A percentile compares a stretch with the other conserved stretches of the same genome.
phyloP scores from a whole-genome alignment of 345 rosid genomes.

The Lumnitzera racemosa region DNA sequence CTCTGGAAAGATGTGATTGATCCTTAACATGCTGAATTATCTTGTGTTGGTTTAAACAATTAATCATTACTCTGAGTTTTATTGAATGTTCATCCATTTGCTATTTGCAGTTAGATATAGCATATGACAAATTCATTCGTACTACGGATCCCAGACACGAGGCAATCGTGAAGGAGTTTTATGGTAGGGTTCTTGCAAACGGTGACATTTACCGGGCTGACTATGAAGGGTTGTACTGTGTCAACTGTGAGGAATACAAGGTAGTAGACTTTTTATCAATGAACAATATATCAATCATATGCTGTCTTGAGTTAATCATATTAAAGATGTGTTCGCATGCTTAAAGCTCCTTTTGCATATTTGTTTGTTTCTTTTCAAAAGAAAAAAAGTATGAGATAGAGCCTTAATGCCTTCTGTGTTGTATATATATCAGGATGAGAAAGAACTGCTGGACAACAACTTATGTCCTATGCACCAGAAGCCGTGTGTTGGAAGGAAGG shows the following conservation, averaged over 20 bases:
- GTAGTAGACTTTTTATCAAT: conserved; percentile 21
- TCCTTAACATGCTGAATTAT: neutral
- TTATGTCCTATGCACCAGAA: conserved; percentile 77
- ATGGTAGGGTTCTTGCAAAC: conserved; percentile 67
- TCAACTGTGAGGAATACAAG: conserved; percentile 96
- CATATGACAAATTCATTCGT: conserved; percentile 77
- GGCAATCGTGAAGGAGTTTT: conserved; percentile 79
- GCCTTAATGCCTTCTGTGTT: conserved; percentile 1
- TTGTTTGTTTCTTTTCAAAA: neutral
- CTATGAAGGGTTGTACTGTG: conserved; percentile 89
- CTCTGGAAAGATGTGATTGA: conserved; percentile 70
- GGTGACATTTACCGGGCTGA: conserved; percentile 88
- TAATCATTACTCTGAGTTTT: neutral
- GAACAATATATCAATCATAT: too few relatives aligned
- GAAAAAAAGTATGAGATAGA: neutral
- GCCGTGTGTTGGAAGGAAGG: conserved; percentile 78
- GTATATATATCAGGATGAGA: conserved; percentile 65
- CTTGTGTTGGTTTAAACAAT: neutral
- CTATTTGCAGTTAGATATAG: conserved; percentile 57
- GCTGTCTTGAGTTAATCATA: neutral
- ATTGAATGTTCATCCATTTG: neutral
- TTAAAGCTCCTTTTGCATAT: neutral
- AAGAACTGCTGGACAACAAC: conserved; percentile 65
- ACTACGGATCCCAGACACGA: conserved; percentile 91
- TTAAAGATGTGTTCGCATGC: neutral